Evolutionary conservation across 352 stramenopile species (phyloP).

Genomic region (Phytophthora citricola): DNA sequence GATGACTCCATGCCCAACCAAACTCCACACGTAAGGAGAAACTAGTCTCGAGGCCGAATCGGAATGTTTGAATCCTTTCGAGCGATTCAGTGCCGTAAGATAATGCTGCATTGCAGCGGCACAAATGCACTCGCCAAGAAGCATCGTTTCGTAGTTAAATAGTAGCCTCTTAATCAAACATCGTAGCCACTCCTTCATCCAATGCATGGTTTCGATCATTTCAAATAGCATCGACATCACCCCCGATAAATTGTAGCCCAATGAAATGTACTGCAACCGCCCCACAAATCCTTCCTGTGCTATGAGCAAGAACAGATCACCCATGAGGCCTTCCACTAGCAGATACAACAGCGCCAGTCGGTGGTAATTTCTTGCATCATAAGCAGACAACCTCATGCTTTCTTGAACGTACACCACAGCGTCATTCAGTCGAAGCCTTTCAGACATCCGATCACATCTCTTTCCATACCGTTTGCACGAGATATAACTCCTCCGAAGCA

Average conservation of each 20-base stretch:
- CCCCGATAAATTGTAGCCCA: slow-evolving; percentile 44
- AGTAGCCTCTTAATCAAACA: slow-evolving; percentile 35
- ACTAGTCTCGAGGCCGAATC: slow-evolving; percentile 4
- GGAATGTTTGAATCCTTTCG: slow-evolving; percentile 21
- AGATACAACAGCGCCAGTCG: slow-evolving; percentile 34
- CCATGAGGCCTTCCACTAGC: slow-evolving; percentile 43
- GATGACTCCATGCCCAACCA: slow-evolving; percentile 36
- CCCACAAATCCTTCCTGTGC: slow-evolving; percentile 36
- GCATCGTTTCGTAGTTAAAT: slow-evolving; percentile 45
- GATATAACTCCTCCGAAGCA: slow-evolving; percentile 37
- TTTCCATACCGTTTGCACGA: slow-evolving; percentile 36
- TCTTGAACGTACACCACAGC: slow-evolving; percentile 44
- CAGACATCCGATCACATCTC: slow-evolving; percentile 29
- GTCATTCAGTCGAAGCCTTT: slow-evolving; percentile 30
- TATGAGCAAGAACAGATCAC: slow-evolving; percentile 43
- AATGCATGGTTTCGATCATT: slow-evolving; percentile 40
- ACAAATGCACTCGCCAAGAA: slow-evolving; percentile 39
- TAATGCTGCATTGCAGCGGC: slow-evolving; percentile 35
- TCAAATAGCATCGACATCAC: slow-evolving; percentile 47
- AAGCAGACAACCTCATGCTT: slow-evolving; percentile 33
- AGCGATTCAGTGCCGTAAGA: slow-evolving; percentile 37
- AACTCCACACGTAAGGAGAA: slow-evolving; percentile 41
- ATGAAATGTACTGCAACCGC: slow-evolving; percentile 41
- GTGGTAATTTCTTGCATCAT: slow-evolving; percentile 41
- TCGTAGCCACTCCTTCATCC: slow-evolving; percentile 20